A percentile compares a stretch with the other conserved stretches of the same genome.
Conservation (phyloP, 2,329 filamentous ascomycete genomes). For the Whalleya microplaca region DNA sequence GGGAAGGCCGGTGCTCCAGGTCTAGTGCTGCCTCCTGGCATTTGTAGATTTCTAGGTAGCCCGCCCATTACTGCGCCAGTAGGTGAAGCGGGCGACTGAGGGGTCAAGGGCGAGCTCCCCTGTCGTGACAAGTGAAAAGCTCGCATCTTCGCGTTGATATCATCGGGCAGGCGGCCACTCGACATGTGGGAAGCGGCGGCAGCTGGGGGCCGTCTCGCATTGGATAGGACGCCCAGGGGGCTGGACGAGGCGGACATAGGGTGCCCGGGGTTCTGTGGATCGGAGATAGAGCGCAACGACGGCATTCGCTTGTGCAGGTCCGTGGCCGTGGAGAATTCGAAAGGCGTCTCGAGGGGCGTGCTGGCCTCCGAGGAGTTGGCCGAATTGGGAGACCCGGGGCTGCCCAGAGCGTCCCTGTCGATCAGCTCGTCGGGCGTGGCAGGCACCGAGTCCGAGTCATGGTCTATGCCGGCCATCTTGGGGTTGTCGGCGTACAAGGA, state of each 20-base stretch:
- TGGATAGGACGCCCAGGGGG: conserved; percentile 75
- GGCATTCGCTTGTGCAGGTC: conserved; percentile 56
- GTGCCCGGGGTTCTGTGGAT: conserved; percentile 52
- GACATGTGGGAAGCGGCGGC: conserved; percentile 42
- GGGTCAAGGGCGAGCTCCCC: conserved; percentile 40
- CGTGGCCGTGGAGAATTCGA: conserved; percentile 35
- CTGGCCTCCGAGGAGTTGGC: conserved; percentile 52
- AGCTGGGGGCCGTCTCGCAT: conserved; percentile 57
- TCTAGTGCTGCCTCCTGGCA: conserved; percentile 46
- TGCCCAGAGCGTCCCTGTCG: conserved; percentile 39
- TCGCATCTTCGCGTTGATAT: conserved; percentile 51
- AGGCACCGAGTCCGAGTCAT: conserved; percentile 42
- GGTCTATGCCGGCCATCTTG: conserved; percentile 20
- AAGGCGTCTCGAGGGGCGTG: conserved; percentile 50
- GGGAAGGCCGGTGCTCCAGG: conserved; percentile 53
- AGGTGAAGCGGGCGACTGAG: conserved; percentile 37
- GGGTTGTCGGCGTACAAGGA: conserved; percentile 6
- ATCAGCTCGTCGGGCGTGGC: conserved; percentile 51
- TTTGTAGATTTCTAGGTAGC: conserved; percentile 49
- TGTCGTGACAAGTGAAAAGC: conserved; percentile 52
- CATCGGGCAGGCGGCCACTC: conserved; percentile 46
- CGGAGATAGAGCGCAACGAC: conserved; percentile 63
- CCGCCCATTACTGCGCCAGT: conserved; percentile 35
- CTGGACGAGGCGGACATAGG: conserved; percentile 83
- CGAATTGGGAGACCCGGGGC: conserved; percentile 49